Evolutionary conservation across 2,329 filamentous ascomycete genomes (phyloP), one percentile per base, ranked within the genome.

Genomic region (Celoporthe dispersa): DNA sequence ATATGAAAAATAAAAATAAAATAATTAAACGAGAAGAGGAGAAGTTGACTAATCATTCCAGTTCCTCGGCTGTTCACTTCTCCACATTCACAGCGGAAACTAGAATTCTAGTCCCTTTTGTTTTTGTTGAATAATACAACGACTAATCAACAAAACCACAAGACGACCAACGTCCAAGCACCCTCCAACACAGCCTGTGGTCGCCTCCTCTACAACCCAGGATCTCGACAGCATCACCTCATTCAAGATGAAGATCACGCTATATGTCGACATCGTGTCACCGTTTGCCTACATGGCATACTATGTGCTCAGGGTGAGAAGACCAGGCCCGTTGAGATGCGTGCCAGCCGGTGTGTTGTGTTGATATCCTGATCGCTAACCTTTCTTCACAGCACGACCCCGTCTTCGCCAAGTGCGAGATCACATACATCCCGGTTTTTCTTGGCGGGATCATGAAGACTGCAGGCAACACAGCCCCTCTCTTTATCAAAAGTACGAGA

Each of bases 251-350:
- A 78, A 77, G 70, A 80, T 82, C 64, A 81, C 77, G 3, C 76
- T 82, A 51, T 82, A 79, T 68, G 74, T 82, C 11, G 81, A 83
- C 73, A 76, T 77, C 51, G 79, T 82, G 67, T 81, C 80, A 68
- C 81, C 81, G 1, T 82, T 82, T 71, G 78, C 77, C 2, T 82
- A 82, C 68, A 73, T 78, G 68, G 80, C 79, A 3, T 82, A 80
- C 69, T 73, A 82, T 67, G 73, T 82, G 16, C 69, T 82, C 3
- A 74, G 77, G n/a, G 81, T 82, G 71, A 59, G 80, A 39, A 12
- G 37, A 0, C 28, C 8, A n/a, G n/a, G n/a, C 31, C 6, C 16
- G 33, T 22, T 22, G 11, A 25, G 31, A n/a, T 11, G 22, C 35
- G 25, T 31, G 1, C 31, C 22, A 2, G 68, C 31, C 12, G 25